Conservation (phyloP, 352 stramenopile genomes). For the Globisporangium parvum region DNA sequence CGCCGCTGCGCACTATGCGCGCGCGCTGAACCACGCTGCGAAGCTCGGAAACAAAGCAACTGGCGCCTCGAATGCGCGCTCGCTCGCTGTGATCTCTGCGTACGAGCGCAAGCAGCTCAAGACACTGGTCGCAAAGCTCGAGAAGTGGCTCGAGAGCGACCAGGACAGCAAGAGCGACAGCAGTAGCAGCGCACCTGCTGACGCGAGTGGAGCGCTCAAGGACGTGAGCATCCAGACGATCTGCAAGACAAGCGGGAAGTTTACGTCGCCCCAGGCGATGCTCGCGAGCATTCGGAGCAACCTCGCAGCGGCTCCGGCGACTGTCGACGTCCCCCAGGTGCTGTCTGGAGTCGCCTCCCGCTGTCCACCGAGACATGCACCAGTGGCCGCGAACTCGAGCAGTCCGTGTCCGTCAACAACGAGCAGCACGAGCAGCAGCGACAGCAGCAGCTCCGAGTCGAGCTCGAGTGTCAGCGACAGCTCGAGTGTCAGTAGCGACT, state of each 20-base stretch:
- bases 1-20: slow-evolving; percentile 23
- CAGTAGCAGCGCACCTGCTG: slow-evolving; percentile 1
- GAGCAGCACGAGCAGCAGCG: slow-evolving; percentile 25
- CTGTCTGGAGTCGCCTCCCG: too few relatives aligned
- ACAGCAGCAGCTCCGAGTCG: slow-evolving; percentile 21
- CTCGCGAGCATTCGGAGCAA: slow-evolving; percentile 8
- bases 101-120: slow-evolving; percentile 19
- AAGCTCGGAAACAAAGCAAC: slow-evolving; percentile 1
- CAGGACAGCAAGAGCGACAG: not conserved
- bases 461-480: slow-evolving; percentile 15
- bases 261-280: slow-evolving; percentile 6
- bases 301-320: not conserved
- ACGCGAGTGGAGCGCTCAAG: slow-evolving; percentile 4
- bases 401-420: slow-evolving; percentile 34
- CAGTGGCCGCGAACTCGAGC: not conserved
- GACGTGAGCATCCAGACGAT: slow-evolving; percentile 14
- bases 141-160: slow-evolving; percentile 15
- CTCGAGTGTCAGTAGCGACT: slow-evolving; percentile 19
- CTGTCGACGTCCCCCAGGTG: not conserved
- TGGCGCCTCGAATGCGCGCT: not conserved
- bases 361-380: not conserved
- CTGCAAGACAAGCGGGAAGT: slow-evolving; percentile 11
- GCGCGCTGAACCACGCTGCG: slow-evolving; percentile 10
- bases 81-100: slow-evolving; percentile 10
- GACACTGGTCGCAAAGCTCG: slow-evolving; percentile 15